Base-by-base conservation (phyloP, 2,329 filamentous ascomycete species). In the Rhynchosporium graminicola region DNA sequence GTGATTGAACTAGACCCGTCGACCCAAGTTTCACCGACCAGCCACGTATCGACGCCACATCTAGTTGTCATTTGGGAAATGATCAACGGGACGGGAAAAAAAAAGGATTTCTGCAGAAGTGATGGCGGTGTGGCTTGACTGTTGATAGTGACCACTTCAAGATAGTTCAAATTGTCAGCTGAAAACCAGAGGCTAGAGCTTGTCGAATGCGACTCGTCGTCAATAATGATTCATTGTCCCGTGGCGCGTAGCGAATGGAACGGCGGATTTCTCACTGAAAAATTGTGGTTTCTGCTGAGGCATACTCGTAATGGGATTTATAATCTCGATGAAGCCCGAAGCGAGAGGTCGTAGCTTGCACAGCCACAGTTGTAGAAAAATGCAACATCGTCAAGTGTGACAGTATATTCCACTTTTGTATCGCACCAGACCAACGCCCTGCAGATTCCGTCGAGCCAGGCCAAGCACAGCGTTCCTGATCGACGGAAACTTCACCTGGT, bases 21-120 rank as follows among this genome's bases (percentile, higher is more conserved):
- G 51, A 57, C 20, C 36, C 46, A 48, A 57, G 42, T 50, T 33
- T 51, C 45, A 38, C 6, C 46, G 29, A 26, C 20, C 43, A 59
- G 60, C 60, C 60, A 62, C 60, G 60, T 59, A 54, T 52, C 31
- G 3, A 43, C 60, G 60, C 60, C 60, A 62, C 60, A 62, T 9
- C 28, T 55, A 50, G 26, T 4, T 12, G 13, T 48, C 3, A 28
- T 40, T 43, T 48, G 45, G 59, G 45, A 61, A 55, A 55, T 40
- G 42, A 60, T 60, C 40, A 26, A n/a, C 43, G 8, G 28, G 33
- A 54, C 3, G n/a, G 20, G 33, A 52, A 52, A 15, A 36, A 36
- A 2, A 29, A 50, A 15, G 13, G 26, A 26, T 26, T 50, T n/a
- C 29, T 50, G 47, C 29, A 33, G 3, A 36, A 36, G 5, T 50